Conservation (phyloP, 768 basidiomycete species). For the Mycena amicta region DNA sequence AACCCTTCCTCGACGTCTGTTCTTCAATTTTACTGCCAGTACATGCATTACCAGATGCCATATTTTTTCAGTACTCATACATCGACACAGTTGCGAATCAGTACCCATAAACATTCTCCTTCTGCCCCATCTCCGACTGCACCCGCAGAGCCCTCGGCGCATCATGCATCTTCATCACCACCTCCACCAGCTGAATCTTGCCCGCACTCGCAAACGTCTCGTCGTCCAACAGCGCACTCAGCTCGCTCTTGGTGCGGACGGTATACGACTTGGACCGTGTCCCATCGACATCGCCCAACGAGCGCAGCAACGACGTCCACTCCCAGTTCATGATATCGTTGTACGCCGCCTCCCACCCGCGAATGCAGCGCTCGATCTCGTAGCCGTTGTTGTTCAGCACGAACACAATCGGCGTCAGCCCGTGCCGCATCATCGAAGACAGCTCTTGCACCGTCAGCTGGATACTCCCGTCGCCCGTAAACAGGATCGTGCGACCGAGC, state of each 20-base stretch:
- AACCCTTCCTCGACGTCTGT: too few relatives aligned
- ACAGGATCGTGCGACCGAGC: constrained; percentile 72
- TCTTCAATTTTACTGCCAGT: too few relatives aligned
- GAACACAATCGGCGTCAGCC: constrained; percentile 81
- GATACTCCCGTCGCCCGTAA: constrained; percentile 82
- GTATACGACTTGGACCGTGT: constrained; percentile 60
- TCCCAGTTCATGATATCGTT: constrained; percentile 87
- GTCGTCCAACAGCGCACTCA: constrained; percentile 68
- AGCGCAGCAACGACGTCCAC: constrained; percentile 62
- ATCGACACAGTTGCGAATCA: too few relatives aligned
- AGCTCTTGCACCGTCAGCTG: constrained; percentile 83
- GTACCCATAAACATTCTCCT: constrained; percentile 44
- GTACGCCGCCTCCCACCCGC: constrained; percentile 51
- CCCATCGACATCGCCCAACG: constrained; percentile 55
- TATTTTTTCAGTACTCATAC: too few relatives aligned
- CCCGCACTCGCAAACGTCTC: constrained; percentile 60
- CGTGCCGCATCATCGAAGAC: constrained; percentile 76
- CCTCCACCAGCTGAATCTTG: constrained; percentile 81
- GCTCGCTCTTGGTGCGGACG: constrained; percentile 65
- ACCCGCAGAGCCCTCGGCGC: constrained; percentile 64
- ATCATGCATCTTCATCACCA: constrained; percentile 73
- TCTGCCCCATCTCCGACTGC: constrained; percentile 51
- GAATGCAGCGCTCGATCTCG: constrained; percentile 75
- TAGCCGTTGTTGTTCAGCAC: constrained; percentile 82
- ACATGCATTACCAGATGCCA: too few relatives aligned